phyloP scores from a whole-genome alignment of 805 yeast species.

The Ascoidea tarda region DNA sequence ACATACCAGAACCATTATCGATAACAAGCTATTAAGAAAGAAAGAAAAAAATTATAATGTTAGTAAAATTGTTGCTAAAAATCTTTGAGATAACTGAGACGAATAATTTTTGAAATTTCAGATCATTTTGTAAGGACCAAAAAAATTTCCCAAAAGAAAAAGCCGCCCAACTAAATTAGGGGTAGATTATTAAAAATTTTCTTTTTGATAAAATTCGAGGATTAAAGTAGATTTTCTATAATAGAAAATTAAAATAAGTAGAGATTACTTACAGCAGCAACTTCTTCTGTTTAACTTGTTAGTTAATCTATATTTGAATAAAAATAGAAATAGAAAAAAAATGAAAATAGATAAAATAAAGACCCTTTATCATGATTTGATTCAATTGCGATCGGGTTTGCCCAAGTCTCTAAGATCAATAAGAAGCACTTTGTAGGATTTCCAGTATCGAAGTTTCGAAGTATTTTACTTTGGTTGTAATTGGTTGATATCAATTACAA shows the following conservation, averaged over 20 bases:
- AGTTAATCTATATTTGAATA: not conserved
- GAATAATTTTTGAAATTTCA: not conserved
- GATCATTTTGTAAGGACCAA: not conserved
- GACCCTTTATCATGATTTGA: too few species aligned
- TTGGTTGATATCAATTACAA: too few species aligned
- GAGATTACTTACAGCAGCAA: conserved; percentile 6
- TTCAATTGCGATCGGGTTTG: too few species aligned
- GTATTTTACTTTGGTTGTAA: too few species aligned
- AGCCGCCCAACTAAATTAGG: too few species aligned
- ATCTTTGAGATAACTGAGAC: not conserved
- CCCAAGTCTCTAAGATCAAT: too few species aligned
- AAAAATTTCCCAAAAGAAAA: not conserved
- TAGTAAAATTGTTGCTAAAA: not conserved
- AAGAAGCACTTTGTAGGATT: too few species aligned
- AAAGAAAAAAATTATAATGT: not conserved
- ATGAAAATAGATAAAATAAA: too few species aligned
- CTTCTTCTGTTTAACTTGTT: conserved; percentile 4
- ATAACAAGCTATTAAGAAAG: conserved; percentile 36
- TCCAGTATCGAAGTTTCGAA: too few species aligned
- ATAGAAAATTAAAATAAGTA: not conserved
- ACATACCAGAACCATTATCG: conserved; percentile 99
- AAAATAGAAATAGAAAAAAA: not conserved
- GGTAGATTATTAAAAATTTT: not conserved
- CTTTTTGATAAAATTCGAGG: not conserved
- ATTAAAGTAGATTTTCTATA: not conserved